Conservation (phyloP, 345 rosid species). For the Capsella bursapastoris region DNA sequence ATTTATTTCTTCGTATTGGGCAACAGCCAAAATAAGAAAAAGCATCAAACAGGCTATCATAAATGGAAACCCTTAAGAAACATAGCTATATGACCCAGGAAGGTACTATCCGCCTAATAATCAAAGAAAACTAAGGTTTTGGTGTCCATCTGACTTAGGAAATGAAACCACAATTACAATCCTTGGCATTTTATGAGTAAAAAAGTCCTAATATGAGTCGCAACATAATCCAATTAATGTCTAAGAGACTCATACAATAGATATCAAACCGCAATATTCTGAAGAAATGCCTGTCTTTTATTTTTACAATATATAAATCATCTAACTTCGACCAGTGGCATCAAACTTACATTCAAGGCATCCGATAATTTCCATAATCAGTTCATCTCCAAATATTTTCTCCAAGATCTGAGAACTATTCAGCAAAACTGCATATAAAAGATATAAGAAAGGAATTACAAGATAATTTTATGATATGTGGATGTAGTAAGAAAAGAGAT, state of each 20-base stretch:
- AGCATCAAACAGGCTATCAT: conserved; percentile 14
- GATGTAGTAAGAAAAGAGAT: conserved; percentile 25
- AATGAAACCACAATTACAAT: conserved; percentile 26
- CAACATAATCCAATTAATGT: conserved; percentile 18
- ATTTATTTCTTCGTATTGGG: conserved; percentile 27
- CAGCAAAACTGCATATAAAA: conserved; percentile 72
- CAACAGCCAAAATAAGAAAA: conserved; percentile 21
- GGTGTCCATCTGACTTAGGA: conserved; percentile 20
- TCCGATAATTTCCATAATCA: conserved; percentile 95
- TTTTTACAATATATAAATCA: neutral
- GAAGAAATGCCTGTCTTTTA: conserved; percentile 14
- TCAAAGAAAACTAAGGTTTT: conserved; percentile 11
- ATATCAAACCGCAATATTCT: conserved; percentile 15
- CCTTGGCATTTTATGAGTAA: neutral
- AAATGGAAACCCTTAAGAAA: conserved; percentile 18
- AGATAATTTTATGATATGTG: conserved; percentile 18
- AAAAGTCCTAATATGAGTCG: neutral
- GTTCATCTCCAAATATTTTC: conserved; percentile 93
- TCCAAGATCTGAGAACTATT: conserved; percentile 92
- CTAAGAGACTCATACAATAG: conserved; percentile 12
- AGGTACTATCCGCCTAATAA: conserved; percentile 11
- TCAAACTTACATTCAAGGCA: conserved; percentile 89
- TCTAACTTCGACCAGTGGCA: conserved; percentile 18
- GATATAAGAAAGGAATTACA: conserved; percentile 18
- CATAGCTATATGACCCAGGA: conserved; percentile 10